These are phyloP conservation scores for Penicillium paneum DNA, from an alignment of 2,329 filamentous ascomycete species.

Conservation along the genomic window DNA sequence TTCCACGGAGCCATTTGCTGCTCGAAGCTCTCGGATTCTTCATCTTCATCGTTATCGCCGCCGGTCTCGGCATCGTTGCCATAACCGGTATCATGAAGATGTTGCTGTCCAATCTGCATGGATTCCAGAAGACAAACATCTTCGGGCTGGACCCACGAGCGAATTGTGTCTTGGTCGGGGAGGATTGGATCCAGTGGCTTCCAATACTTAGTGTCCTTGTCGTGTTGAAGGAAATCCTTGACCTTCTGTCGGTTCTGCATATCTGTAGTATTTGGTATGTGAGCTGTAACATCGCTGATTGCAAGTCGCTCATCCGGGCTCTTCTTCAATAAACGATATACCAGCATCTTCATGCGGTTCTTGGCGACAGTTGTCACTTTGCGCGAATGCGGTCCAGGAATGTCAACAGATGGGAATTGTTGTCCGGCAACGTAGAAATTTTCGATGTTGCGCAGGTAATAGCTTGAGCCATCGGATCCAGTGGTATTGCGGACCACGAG, in stretches of 20 bases:
- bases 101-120: slow-evolving; percentile 92
- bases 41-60: slow-evolving; percentile 60
- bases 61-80: slow-evolving; percentile 66
- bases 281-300: slow-evolving; percentile 81
- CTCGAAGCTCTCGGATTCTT: slow-evolving; percentile 72
- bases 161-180: slow-evolving; percentile 76
- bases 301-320: slow-evolving; percentile 67
- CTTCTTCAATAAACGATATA: slow-evolving; percentile 81
- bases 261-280: slow-evolving; percentile 89
- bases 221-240: slow-evolving; percentile 91
- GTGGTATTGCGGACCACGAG: slow-evolving; percentile 79
- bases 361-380: slow-evolving; percentile 97
- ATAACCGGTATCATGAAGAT: slow-evolving; percentile 87
- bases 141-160: slow-evolving; percentile 88
- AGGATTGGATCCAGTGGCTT: slow-evolving; percentile 67
- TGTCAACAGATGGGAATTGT: slow-evolving; percentile 84
- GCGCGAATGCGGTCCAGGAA: slow-evolving; percentile 87
- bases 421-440: slow-evolving; percentile 90
- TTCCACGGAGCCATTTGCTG: slow-evolving; percentile 94
- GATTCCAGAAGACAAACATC: slow-evolving; percentile 92
- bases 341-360: slow-evolving; percentile 93
- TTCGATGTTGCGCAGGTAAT: slow-evolving; percentile 84
- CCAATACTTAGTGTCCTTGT: slow-evolving; percentile 87
- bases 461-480: slow-evolving; percentile 70
- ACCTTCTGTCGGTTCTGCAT: slow-evolving; percentile 95